Base-by-base conservation (phyloP, 805 yeast species). In the Zygosaccharomyces siamensis region DNA sequence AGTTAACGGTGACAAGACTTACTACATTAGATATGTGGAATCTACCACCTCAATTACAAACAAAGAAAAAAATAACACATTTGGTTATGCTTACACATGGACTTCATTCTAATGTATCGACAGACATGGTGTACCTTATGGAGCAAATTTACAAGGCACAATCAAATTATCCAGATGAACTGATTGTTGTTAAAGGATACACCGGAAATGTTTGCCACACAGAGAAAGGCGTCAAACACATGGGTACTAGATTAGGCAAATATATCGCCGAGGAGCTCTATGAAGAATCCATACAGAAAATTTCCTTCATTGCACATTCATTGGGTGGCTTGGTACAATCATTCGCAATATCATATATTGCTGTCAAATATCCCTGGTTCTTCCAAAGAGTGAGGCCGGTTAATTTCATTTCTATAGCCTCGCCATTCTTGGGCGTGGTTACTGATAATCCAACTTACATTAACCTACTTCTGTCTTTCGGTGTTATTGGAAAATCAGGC, bases 401-500 rank as follows among this genome's bases (percentile, higher is more conserved):
- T 14, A 86, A 85, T 60, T 86, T 84, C 62, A 76, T 86, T 33
- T 74, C 90, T 0, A 55, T 86, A 50, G 90, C 95, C 0, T 77
- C 89, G 0, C 95, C 95, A 0, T 65, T 85, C 45, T 64, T 86
- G 8, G 95, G 95, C 0, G 82, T 86, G 2, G 81, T 83, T 5
- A 82, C 85, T 49, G 93, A 86, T 54, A 85, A 84, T 59, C 93
- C 95, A 0, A 77, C 81, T 0, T 85, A 82, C 61, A 81, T 86
- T 7, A 83, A 84, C 55, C 63, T 84, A 23, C 83, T 86, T 0
- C 67, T 86, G 12, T 78, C 79, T 61, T 80, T 84, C 37, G 95
- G 95, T 0, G 74, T 84, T 16, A 86, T 84, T 11, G 95, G 95
- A 1, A 81, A 78, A 58, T 83, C 95, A 0, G 95, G 95, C 1